Evolutionary conservation across 2,329 filamentous ascomycete species (phyloP).

Genomic region (Sporothrix curviconia): DNA sequence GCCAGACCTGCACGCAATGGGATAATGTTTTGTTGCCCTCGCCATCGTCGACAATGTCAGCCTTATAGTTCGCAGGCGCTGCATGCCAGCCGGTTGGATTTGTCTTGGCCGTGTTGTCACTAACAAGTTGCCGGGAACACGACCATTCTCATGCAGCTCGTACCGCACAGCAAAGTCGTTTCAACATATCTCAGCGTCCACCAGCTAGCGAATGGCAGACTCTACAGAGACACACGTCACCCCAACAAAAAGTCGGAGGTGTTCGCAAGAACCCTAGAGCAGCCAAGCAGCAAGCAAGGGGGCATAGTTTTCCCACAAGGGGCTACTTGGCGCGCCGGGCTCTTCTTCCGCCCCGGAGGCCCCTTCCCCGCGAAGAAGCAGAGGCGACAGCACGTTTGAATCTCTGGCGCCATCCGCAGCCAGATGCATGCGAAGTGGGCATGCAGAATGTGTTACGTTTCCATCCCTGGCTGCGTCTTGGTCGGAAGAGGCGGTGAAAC

Average conservation of each 20-base stretch:
- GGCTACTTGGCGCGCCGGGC: slow-evolving; percentile 1
- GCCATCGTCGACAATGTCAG: no score
- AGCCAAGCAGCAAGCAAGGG: neutral
- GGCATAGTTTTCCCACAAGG: neutral
- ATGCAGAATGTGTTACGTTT: slow-evolving; percentile 9
- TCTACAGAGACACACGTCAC: neutral
- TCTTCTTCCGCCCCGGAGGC: slow-evolving; percentile 9
- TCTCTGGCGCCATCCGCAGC: neutral
- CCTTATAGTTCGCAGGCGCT: no score
- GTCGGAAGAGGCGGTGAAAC: slow-evolving; percentile 9
- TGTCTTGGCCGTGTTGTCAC: neutral
- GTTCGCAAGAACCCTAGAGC: no score
- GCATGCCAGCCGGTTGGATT: neutral
- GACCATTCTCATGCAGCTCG: neutral
- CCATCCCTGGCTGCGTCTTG: neutral
- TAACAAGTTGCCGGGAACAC: neutral
- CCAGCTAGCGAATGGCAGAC: neutral
- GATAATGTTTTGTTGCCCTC: no score
- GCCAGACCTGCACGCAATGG: no score
- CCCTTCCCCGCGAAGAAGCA: slow-evolving; percentile 13
- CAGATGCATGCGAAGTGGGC: neutral
- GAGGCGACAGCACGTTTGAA: neutral
- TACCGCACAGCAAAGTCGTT: neutral
- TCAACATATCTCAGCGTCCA: no score
- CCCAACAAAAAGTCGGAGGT: neutral